Percentiles rank a stretch among this genome's conserved stretches.
phyloP scores from a whole-genome alignment of 2,329 filamentous ascomycete genomes.

The Exophiala mesophila region DNA sequence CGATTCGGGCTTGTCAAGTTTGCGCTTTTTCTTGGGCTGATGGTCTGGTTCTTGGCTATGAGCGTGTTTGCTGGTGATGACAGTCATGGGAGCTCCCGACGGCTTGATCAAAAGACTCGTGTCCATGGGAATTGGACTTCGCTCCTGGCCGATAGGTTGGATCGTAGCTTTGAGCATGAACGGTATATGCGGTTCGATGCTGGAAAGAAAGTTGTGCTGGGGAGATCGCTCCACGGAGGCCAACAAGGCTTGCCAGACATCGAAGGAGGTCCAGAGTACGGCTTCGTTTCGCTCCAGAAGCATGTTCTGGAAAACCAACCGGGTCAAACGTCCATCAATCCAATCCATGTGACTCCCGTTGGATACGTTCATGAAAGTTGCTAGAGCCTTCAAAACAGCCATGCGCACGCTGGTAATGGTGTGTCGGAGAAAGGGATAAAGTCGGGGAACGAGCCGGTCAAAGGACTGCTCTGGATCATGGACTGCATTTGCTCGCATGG shows the following conservation, averaged over 20 bases:
- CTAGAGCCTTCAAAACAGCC: constrained; percentile 83
- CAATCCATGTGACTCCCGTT: constrained; percentile 76
- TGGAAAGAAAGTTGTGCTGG: constrained; percentile 57
- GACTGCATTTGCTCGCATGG: constrained; percentile 86
- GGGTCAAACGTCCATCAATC: constrained; percentile 83
- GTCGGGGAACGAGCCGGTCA: constrained; percentile 80
- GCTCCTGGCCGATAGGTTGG: constrained; percentile 85
- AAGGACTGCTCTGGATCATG: constrained; percentile 85
- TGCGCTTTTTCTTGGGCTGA: constrained; percentile 57
- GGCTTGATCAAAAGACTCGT: constrained; percentile 83
- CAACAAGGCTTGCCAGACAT: constrained; percentile 69
- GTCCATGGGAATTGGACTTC: constrained; percentile 90
- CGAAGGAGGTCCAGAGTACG: constrained; percentile 74
- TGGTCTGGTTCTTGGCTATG: constrained; percentile 40
- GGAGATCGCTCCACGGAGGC: constrained; percentile 51
- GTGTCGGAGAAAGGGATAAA: constrained; percentile 94
- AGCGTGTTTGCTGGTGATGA: constrained; percentile 35
- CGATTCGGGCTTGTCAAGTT: constrained; percentile 77
- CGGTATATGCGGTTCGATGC: constrained; percentile 70
- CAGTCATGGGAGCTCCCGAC: constrained; percentile 76
- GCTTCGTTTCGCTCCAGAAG: constrained; percentile 84
- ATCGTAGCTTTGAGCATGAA: constrained; percentile 80
- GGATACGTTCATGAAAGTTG: constrained; percentile 87
- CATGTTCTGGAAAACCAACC: constrained; percentile 90
- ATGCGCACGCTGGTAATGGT: constrained; percentile 94